Base-by-base conservation (phyloP, 306 rosid species). In the Cucurbita moschata region DNA sequence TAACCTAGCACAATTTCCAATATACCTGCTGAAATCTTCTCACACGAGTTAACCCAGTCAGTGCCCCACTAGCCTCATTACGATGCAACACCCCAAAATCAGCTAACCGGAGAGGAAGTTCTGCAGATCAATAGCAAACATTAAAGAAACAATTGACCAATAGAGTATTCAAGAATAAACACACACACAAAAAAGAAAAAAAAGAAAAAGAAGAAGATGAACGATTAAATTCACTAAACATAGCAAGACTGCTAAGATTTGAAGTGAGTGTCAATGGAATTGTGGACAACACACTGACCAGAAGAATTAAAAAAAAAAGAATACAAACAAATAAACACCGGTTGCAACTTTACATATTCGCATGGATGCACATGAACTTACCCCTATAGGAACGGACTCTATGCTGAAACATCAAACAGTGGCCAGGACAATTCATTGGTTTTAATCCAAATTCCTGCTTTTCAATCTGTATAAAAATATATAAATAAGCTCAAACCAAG, bases 341-440 rank as follows among this genome's bases (percentile, higher is more conserved):
- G 16, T 15, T 35, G 11, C 53, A 71, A 71, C 65, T 1, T 21
- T 11, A 58, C 40, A 11, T 30, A 59, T 59, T 4, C 5, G 54
- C 43, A 19, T 14, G 58, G 13, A 51, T 19, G 39, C 12, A 75
- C 50, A 68, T 50, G 44, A 78, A 51, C 74, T 54, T 79, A 89
- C 96, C 97, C 85, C 96, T 87, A 76, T 93, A 93, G 15, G 97
- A 93, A 62, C 96, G 96, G 79, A 90, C 95, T 83, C 96, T 86
- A 71, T 92, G 98, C 75, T 92, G 90, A 79, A 88, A 92, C 90
- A 90, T 87, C 79, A 92, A 81, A 83, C 98, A 92, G 78, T 92
- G 98, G 37, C 98, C 98, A 0, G 96, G 98, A 87, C 98, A 92
- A 83, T 92, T 92, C 98, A 90, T 92, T 26, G 98, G 98, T 81